Conservation (phyloP, 176 grass and related monocot genomes). For the Oryza australiensis region DNA sequence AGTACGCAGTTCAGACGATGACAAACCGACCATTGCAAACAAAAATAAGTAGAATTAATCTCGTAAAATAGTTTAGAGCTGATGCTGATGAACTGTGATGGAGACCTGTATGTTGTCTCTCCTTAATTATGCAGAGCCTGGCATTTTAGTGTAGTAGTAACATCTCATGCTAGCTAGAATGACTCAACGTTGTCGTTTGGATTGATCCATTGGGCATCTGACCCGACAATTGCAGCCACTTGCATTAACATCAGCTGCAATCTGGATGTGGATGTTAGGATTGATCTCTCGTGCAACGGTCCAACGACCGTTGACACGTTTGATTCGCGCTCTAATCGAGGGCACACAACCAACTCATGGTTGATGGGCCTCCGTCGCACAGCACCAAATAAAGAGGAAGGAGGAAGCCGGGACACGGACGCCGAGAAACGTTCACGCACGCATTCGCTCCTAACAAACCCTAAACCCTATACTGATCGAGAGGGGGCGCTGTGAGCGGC, state of each 20-base stretch:
- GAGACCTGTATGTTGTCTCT: not conserved
- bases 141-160: not conserved
- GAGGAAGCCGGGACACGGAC: no score
- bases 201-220: not conserved
- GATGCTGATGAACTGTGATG: not conserved
- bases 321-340: no score
- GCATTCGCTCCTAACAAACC: no score
- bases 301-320: no score
- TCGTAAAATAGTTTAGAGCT: not conserved
- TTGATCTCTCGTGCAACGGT: no score
- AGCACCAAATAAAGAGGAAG: no score
- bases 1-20: not conserved
- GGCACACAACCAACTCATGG: no score
- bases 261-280: not conserved
- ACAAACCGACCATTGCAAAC: not conserved
- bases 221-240: not conserved
- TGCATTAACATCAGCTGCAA: not conserved
- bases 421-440: no score
- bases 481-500: no score
- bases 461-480: no score
- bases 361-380: no score
- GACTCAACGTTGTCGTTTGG: not conserved
- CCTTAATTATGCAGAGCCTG: not conserved
- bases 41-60: not conserved
- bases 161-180: not conserved